Base-by-base conservation (phyloP, 2,329 filamentous ascomycete genomes). In the Nigrospora oryzae region DNA sequence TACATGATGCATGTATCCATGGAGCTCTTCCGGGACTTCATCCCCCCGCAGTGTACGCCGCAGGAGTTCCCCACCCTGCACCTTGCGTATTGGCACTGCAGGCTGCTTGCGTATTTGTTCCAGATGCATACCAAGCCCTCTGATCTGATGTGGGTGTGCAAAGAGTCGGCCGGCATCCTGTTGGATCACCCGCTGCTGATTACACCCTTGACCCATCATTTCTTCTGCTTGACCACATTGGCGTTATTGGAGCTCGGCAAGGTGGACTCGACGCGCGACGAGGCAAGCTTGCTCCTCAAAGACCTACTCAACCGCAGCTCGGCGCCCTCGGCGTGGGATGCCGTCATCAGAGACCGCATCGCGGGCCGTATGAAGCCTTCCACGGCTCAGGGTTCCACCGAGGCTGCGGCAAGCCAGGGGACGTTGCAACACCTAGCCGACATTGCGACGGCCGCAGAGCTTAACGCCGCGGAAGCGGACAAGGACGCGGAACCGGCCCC, bases 81-180 rank as follows among this genome's bases (percentile, higher is more conserved):
- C 52, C 69, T 88, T 19, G 76, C 76, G 15, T 87, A 85, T 62
- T 86, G 84, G 76, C 82, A 87, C 59, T 73, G 78, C 51, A 78
- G 81, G 49, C 69, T 87, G 10, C 67, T 88, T 15, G 71, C 79
- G 11, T 78, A 81, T 42, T 70, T 86, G 3, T 67, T 82, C 44
- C 76, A 74, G 34, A 73, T 77, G 1, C 70, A 70, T 11, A 69
- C 74, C 1, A 74, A 75, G 36, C 69, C 77, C 0, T 64, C 69
- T 2, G 75, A 84, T 47, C 69, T 83, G 14, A 63, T 85, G 16
- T 79, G 76, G 60, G 74, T 80, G 6, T 77, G 78, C 23, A 71
- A 72, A 48, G 74, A 81, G 53, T 70, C 81, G 5, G 70, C 76
- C 35, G 68, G 67, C n/a, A 69, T 85, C 41, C 65, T 87, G 31